A percentile compares a stretch with the other conserved stretches of the same genome.
Conservation (phyloP, 371 early-diverging fungal genomes). For the Rhizomucor miehei region DNA sequence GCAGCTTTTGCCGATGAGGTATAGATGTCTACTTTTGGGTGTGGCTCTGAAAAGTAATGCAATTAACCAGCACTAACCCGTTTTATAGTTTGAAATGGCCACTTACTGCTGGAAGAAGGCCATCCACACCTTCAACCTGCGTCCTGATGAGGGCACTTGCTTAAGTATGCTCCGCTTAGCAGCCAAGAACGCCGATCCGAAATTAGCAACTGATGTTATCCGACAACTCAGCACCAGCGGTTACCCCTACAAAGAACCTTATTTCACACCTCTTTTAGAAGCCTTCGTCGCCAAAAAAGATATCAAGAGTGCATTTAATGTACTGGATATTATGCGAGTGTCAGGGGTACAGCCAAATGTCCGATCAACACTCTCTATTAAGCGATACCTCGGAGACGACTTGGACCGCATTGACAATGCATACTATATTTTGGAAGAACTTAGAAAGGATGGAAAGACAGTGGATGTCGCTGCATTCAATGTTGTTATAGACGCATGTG, state of each 20-base stretch:
- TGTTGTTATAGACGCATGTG: conserved; percentile 58
- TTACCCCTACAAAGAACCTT: conserved; percentile 59
- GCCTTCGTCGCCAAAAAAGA: conserved; percentile 56
- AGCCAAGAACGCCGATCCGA: conserved; percentile 53
- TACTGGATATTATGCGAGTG: conserved; percentile 63
- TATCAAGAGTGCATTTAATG: conserved; percentile 62
- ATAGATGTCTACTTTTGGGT: background rate
- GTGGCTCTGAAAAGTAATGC: background rate
- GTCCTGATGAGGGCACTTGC: conserved; percentile 67
- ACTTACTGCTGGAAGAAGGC: conserved; percentile 54
- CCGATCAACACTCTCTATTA: conserved; percentile 39
- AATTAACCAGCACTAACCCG: background rate
- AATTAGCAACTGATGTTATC: conserved; percentile 59
- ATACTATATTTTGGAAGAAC: conserved; percentile 49
- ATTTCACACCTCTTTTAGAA: conserved; percentile 70
- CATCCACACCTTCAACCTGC: conserved; percentile 27
- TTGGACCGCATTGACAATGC: conserved; percentile 47
- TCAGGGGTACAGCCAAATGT: conserved; percentile 46
- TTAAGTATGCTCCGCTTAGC: conserved; percentile 59
- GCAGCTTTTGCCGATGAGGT: conserved; percentile 40
- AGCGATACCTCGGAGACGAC: conserved; percentile 18
- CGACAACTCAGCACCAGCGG: conserved; percentile 51
- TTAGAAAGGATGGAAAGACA: conserved; percentile 40
- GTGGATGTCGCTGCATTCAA: conserved; percentile 66
- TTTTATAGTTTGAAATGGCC: conserved; percentile 26